These are phyloP conservation scores for Gillenia trifoliata DNA, from an alignment of 306 rosid species.

Conservation along the genomic window DNA sequence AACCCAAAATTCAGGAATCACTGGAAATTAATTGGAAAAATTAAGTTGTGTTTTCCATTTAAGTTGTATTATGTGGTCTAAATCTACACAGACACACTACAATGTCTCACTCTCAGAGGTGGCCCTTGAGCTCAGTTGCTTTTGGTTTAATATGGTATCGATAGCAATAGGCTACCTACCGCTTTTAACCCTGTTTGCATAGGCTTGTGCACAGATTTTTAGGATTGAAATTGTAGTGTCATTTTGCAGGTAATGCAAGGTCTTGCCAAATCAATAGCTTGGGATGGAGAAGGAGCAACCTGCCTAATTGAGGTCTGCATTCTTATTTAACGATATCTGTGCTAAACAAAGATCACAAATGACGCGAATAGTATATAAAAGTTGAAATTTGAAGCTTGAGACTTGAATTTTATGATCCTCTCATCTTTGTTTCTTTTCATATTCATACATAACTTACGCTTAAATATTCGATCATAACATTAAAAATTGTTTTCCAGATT, in stretches of 20 bases:
- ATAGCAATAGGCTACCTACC: too few species aligned
- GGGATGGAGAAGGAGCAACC: constrained; percentile 99
- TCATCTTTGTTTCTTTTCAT: neutral
- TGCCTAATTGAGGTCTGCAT: constrained; percentile 85
- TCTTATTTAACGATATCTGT: constrained; percentile 18
- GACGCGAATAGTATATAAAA: neutral
- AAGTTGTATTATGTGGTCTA: neutral
- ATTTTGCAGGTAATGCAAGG: constrained; percentile 88
- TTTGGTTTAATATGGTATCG: too few species aligned
- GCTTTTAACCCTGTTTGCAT: too few species aligned
- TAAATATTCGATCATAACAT: neutral
- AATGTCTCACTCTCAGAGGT: too few species aligned
- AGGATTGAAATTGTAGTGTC: constrained; percentile 7
- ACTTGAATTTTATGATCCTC: neutral
- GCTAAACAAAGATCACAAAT: neutral
- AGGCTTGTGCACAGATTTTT: too few species aligned
- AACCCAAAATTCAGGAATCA: neutral
- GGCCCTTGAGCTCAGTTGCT: neutral
- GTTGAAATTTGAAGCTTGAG: neutral
- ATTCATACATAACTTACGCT: neutral
- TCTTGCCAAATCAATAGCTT: constrained; percentile 94
- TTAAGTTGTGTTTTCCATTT: neutral
- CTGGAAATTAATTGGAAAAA: neutral
- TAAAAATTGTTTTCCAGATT: neutral
- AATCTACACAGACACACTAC: neutral